These are phyloP conservation scores for Aspergillus eucalypticola DNA, from an alignment of 2,329 filamentous ascomycete species.

Conservation along the genomic window DNA sequence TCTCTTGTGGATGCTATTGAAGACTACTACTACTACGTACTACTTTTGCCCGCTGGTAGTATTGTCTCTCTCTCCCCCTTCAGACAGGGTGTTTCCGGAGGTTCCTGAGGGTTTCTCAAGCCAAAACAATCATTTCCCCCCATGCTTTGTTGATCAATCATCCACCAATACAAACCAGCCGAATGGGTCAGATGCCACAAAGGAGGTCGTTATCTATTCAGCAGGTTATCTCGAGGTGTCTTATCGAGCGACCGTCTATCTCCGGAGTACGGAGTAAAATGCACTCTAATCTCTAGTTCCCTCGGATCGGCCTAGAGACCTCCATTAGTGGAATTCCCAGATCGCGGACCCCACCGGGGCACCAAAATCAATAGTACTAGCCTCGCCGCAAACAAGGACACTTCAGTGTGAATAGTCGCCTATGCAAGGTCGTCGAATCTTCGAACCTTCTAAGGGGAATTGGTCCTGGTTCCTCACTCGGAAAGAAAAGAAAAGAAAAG, in stretches of 20 bases:
- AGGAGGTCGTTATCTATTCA: no score
- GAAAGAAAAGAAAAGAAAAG: no score
- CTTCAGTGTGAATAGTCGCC: not conserved
- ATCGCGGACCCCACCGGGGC: not conserved
- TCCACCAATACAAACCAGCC: no score
- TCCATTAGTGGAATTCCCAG: not conserved
- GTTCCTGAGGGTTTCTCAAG: no score
- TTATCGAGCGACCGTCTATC: not conserved
- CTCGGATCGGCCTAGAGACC: not conserved
- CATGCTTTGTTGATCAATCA: no score
- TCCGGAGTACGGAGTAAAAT: constrained; percentile 1
- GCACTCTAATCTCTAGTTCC: not conserved
- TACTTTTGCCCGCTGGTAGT: not conserved
- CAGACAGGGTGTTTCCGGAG: no score
- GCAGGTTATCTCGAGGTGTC: not conserved
- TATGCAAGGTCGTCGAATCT: not conserved
- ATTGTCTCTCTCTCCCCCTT: not conserved
- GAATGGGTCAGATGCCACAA: no score
- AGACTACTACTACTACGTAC: no score
- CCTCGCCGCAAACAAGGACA: not conserved
- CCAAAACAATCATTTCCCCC: no score
- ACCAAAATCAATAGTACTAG: not conserved
- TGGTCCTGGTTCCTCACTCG: no score
- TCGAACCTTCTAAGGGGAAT: not conserved
- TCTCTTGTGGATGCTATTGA: no score